A percentile compares a stretch with the other conserved stretches of the same genome.
Evolutionary conservation across 345 rosid genomes (phyloP).

Genomic region (Combretum micranthum): DNA sequence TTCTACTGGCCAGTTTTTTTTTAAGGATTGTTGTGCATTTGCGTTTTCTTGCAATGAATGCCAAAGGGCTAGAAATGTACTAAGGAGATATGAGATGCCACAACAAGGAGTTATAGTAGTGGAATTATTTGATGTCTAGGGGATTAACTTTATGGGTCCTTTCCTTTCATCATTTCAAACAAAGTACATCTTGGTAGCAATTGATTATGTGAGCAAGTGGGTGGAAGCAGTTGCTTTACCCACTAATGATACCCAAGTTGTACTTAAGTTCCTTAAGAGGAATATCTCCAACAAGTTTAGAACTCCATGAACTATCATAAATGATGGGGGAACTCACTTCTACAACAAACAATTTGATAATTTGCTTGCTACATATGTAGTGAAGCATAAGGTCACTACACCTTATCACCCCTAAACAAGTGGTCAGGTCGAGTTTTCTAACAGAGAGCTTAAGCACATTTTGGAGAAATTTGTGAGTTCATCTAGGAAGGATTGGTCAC

Average conservation of each 20-base stretch:
- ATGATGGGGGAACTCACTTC: neutral
- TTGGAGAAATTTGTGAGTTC: neutral
- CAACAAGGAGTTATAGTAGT: no score
- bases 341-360: neutral
- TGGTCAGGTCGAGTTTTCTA: neutral
- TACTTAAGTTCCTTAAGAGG: neutral
- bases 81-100: no score
- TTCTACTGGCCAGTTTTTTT: fast-evolving
- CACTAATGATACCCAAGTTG: neutral
- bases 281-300: neutral
- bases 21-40: no score
- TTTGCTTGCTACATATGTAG: neutral
- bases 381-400: neutral
- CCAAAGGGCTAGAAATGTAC: no score
- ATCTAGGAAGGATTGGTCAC: neutral
- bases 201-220: constrained; percentile 9
- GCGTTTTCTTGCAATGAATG: no score
- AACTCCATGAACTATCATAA: neutral
- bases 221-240: neutral
- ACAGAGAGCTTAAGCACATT: neutral
- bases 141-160: no score
- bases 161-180: neutral
- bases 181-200: neutral
- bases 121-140: no score
- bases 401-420: neutral